Evolutionary conservation across 306 rosid genomes (phyloP).

Genomic region (Rosa multiflora): DNA sequence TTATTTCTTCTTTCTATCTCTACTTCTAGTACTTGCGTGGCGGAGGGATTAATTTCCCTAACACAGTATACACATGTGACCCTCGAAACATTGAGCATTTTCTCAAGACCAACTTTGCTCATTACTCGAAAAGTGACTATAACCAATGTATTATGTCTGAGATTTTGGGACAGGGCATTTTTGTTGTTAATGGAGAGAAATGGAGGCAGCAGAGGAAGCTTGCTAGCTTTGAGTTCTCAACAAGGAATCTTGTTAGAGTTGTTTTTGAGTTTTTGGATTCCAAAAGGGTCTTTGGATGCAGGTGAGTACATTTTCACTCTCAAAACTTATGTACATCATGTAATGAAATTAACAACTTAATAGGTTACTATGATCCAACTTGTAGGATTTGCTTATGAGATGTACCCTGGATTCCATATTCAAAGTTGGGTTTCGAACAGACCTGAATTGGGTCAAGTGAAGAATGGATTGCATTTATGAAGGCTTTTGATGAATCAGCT

Average conservation of each 20-base stretch:
- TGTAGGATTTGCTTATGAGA: constrained; percentile 68
- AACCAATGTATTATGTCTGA: constrained; percentile 33
- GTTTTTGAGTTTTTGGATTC: constrained; percentile 27
- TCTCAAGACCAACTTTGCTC: constrained; percentile 38
- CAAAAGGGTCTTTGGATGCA: constrained; percentile 57
- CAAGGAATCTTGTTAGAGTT: constrained; percentile 50
- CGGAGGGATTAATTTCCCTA: no score
- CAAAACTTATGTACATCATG: background rate
- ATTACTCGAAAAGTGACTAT: constrained; percentile 49
- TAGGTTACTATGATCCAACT: background rate
- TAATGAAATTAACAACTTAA: background rate
- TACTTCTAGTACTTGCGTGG: no score
- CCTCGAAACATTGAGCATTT: constrained; percentile 51
- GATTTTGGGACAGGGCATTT: constrained; percentile 66
- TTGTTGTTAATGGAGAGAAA: constrained; percentile 57
- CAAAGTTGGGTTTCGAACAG: constrained; percentile 84
- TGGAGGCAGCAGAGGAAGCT: constrained; percentile 76
- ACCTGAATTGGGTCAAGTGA: constrained; percentile 63
- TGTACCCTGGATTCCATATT: constrained; percentile 73
- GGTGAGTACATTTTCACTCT: constrained; percentile 28
- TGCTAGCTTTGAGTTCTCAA: constrained; percentile 62
- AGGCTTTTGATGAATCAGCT: constrained; percentile 73
- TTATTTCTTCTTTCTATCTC: no score
- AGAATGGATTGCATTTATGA: constrained; percentile 57
- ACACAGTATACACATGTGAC: constrained; percentile 40